Evolutionary conservation across 192 early-diverging fungal species (phyloP), one percentile per base, ranked within the genome.

Genomic region (Funneliformis mosseae): DNA sequence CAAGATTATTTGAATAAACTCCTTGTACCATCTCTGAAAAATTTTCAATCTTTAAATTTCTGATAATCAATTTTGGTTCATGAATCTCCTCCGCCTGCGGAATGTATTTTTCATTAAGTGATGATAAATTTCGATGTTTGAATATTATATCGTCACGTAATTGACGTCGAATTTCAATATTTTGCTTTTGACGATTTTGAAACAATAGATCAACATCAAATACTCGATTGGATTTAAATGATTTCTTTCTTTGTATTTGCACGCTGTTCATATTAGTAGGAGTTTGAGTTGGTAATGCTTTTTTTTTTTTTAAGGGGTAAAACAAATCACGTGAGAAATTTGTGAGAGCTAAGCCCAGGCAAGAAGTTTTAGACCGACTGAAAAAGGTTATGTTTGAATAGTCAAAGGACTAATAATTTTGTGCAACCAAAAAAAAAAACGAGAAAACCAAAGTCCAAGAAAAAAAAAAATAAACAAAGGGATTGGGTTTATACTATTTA

Each of bases 171-270:
- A 89, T 80, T 74, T 88, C 88, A 27, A 89, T 83, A 28, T 80
- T 81, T 25, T 83, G 82, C 33, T 84, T 82, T 55, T 85, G 82
- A 79, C 88, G 82, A n/a, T 81, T 75, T 42, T 88, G 81, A 69
- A 89, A 70, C 16, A 89, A 73, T 25, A 86, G 81, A 23, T 89
- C 88, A n/a, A 76, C 45, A 12, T 82, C 81, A 80, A 89, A 88
- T 59, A 84, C 80, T 74, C 89, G 88, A 69, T 91, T 88, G 86
- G 92, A 91, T 84, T 95, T 94, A 87, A 89, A 94, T 71, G 83
- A 61, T 45, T 76, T 78, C 25, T 73, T 83, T 70, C 83, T 59
- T 21, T 82, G 80, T 33, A 61, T 43, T 21, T 64, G 77, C 21
- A 77, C 9, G 18, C 46, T 16, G 25, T 74, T 48, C 68, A 59